Evolutionary conservation across 2,329 filamentous ascomycete species (phyloP).

Genomic region (Calonectria pseudoreteaudii): DNA sequence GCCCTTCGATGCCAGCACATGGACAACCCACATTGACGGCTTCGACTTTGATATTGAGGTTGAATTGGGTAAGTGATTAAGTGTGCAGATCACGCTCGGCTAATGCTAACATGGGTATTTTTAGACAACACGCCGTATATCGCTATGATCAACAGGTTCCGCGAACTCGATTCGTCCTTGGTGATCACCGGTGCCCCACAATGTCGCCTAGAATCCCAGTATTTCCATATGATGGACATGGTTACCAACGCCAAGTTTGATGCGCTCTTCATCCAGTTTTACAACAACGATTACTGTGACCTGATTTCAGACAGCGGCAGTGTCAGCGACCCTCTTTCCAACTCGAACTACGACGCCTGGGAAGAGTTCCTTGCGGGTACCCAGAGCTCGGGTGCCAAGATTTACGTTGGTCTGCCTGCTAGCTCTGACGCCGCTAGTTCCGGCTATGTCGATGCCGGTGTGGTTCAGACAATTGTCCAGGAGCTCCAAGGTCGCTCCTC

Average conservation of each 20-base stretch:
- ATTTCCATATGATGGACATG: slow-evolving; percentile 51
- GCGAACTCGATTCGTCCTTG: slow-evolving; percentile 44
- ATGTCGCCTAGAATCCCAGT: slow-evolving; percentile 48
- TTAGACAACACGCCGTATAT: slow-evolving; percentile 52
- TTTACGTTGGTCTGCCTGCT: slow-evolving; percentile 60
- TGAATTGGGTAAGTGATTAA: slow-evolving; percentile 43
- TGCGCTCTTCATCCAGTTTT: slow-evolving; percentile 61
- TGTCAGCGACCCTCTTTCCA: slow-evolving; percentile 33
- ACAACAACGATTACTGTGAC: slow-evolving; percentile 58
- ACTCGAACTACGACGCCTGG: slow-evolving; percentile 60
- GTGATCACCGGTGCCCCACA: slow-evolving; percentile 60
- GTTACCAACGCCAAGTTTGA: slow-evolving; percentile 56
- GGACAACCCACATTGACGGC: slow-evolving; percentile 46
- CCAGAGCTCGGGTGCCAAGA: slow-evolving; percentile 55
- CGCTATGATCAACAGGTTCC: slow-evolving; percentile 52
- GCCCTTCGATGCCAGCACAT: slow-evolving; percentile 51
- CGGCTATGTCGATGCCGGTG: slow-evolving; percentile 50
- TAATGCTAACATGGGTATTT: slow-evolving; percentile 7
- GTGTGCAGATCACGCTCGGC: background rate
- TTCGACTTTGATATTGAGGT: slow-evolving; percentile 58
- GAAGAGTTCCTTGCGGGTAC: slow-evolving; percentile 47
- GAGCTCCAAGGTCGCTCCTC: slow-evolving; percentile 48
- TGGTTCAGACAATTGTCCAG: slow-evolving; percentile 54
- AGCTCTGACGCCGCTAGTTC: slow-evolving; percentile 40
- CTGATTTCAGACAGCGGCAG: slow-evolving; percentile 44